Evolutionary conservation across 257 asterid species (phyloP).

Genomic region (Capsicum chinense): DNA sequence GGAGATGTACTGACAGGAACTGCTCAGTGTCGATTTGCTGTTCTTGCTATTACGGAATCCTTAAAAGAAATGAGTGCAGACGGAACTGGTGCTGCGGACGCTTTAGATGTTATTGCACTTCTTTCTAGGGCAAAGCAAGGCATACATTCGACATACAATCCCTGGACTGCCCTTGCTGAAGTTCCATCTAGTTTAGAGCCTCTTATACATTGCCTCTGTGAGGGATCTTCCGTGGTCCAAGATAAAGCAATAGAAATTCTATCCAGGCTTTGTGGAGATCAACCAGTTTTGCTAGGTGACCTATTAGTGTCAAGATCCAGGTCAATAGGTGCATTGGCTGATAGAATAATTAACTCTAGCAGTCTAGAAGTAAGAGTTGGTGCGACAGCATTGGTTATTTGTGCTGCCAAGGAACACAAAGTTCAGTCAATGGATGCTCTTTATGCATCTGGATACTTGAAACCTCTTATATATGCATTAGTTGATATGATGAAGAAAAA

Average conservation of each 20-base stretch:
- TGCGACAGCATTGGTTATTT: slow-evolving; percentile 64
- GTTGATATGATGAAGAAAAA: slow-evolving; percentile 73
- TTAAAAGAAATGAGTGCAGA: slow-evolving; percentile 67
- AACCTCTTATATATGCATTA: slow-evolving; percentile 67
- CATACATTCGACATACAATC: slow-evolving; percentile 45
- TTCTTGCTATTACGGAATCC: slow-evolving; percentile 70
- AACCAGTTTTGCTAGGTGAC: slow-evolving; percentile 61
- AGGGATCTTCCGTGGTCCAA: slow-evolving; percentile 66
- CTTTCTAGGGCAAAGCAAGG: slow-evolving; percentile 64
- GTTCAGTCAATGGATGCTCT: slow-evolving; percentile 57
- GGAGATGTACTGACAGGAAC: slow-evolving; percentile 69
- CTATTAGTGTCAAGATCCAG: slow-evolving; percentile 53
- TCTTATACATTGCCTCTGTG: slow-evolving; percentile 66
- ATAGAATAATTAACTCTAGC: slow-evolving; percentile 66
- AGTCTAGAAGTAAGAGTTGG: slow-evolving; percentile 86
- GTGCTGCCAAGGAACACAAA: slow-evolving; percentile 75
- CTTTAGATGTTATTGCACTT: slow-evolving; percentile 64
- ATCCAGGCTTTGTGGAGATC: slow-evolving; percentile 75
- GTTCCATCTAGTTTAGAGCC: slow-evolving; percentile 69
- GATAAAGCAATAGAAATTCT: slow-evolving; percentile 74
- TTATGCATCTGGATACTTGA: slow-evolving; percentile 69
- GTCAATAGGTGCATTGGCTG: slow-evolving; percentile 66
- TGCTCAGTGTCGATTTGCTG: slow-evolving; percentile 63
- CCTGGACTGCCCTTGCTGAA: slow-evolving; percentile 60
- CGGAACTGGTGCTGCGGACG: slow-evolving; percentile 58